Evolutionary conservation across 176 grass and related monocot genomes (phyloP), one percentile per base, ranked within the genome.

Genomic region (Dactylis glomerata): DNA sequence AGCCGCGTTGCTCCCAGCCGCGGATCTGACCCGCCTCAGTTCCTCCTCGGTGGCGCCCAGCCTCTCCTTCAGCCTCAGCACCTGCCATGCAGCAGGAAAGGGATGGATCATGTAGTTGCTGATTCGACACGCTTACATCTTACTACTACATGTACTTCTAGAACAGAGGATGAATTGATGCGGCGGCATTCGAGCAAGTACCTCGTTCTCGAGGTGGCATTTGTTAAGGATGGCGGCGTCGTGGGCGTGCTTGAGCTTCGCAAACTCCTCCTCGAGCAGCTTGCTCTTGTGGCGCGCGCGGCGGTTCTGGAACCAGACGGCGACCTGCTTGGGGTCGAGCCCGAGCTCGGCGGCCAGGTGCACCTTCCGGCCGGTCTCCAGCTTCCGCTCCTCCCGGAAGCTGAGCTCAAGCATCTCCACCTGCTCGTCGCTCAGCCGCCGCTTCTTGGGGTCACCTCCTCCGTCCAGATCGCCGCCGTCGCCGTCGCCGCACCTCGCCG

Each of bases 261-360:
- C 41, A 73, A 96, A 99, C 89, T 93, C 96, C 84, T 96, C 93
- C 81, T 99, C 96, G 20, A 99, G 85, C 71, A 92, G 91, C 88
- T 99, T 99, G 88, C 79, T 91, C 91, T 99, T 99, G 91, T 99
- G 91, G 49, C 96, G 86, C 1, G 96, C 93, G 23, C 96, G 91
- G 54, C 96, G 91, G 78, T 99, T 99, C 91, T 99, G 96, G 81
- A 99, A 99, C 96, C 96, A 99, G 12, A 99, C 93, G 28, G 96
- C 96, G 9, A 99, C 89, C 77, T 99, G 96, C 87, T 99, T 99
- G 3, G 93, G 96, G 74, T 96, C 96, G 50, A 99, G 93, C 3
- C 96, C 88, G 28, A 99, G 89, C 86, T 92, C 96, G 28, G 81
- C 9, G 33, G 96, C 96, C 0, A 99, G 89, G 78, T 87, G 88